Evolutionary conservation across 1,284 basidiomycete genomes (phyloP), one percentile per base, ranked within the genome.

Genomic region (Ceratobasidium sp.): DNA sequence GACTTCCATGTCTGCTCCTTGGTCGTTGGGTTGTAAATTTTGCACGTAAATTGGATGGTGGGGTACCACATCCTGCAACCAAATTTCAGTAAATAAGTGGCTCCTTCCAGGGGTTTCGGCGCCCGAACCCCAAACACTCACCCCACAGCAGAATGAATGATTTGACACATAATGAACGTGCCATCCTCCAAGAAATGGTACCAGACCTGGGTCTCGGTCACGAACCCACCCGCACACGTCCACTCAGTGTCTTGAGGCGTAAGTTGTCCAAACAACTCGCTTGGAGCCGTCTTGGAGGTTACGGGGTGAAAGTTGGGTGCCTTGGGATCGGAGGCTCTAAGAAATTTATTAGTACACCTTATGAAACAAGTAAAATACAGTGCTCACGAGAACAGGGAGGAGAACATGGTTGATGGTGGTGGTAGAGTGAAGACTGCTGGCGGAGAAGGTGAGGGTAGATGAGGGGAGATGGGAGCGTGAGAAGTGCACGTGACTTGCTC

Each of bases 61-160:
- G 96, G 95, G 78, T 92, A 94, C 93, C 93, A 96, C 63, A 95
- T 80, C 6, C 93, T 95, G 75, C 44, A 66, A 44, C n/a, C 40
- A 62, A 28, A 16, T 21, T 14, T n/a, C 46, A 28, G 53, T 66
- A 42, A 73, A 63, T 58, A 28, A 21, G 21, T 23, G 33, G 38
- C 25, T 51, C 16, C 5, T 23, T 40, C 44, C 18, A n/a, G 59
- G 63, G 60, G 44, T 30, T 49, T 62, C 28, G 64, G 66, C 48
- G 38, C 53, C 64, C 64, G 62, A 69, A 48, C 48, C 71, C 63
- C 70, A 25, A 53, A 28, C 66, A 85, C 93, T 81, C 78, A 96
- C 95, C 97, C 97, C 70, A 96, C 87, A 58, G 92, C 86, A 2
- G 95, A 96, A 84, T 98, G 95, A 78, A 99, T 98, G 74, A 99